phyloP scores from a whole-genome alignment of 1,284 basidiomycete species.

The Microbotryomycetes sp. region DNA sequence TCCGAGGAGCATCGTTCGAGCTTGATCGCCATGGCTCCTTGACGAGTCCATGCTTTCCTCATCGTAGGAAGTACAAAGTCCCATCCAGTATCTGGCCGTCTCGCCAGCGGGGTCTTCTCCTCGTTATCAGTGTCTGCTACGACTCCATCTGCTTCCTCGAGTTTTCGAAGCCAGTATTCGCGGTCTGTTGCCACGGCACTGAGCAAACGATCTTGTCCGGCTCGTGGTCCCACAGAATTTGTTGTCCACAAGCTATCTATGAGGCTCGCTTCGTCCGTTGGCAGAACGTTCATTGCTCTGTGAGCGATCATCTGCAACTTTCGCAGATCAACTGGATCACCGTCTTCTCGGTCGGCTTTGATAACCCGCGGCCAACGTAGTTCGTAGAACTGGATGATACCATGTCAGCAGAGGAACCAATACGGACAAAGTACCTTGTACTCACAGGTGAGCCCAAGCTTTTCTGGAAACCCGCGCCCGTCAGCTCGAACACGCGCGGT shows the following conservation, averaged over 20 bases:
- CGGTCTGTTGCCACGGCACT: background rate
- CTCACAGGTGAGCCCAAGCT: background rate
- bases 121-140: background rate
- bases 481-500: slow-evolving; percentile 65
- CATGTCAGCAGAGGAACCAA: background rate
- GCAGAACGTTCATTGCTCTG: slow-evolving; percentile 4
- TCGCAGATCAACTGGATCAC: slow-evolving; percentile 18
- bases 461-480: slow-evolving; percentile 63
- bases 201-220: no score
- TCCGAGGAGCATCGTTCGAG: background rate
- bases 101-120: background rate
- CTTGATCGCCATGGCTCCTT: background rate
- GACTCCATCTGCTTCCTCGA: slow-evolving; percentile 23
- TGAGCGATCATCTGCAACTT: slow-evolving; percentile 21
- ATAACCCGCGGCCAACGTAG: slow-evolving; percentile 63
- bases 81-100: background rate
- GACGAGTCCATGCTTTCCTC: background rate
- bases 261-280: background rate
- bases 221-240: background rate
- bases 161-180: slow-evolving; percentile 11
- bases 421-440: background rate
- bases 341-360: slow-evolving; percentile 10
- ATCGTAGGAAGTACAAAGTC: background rate
- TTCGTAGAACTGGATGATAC: slow-evolving; percentile 58
- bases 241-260: background rate